Evolutionary conservation across 2,329 filamentous ascomycete species (phyloP).

Genomic region (Pleoardoris graminearum): DNA sequence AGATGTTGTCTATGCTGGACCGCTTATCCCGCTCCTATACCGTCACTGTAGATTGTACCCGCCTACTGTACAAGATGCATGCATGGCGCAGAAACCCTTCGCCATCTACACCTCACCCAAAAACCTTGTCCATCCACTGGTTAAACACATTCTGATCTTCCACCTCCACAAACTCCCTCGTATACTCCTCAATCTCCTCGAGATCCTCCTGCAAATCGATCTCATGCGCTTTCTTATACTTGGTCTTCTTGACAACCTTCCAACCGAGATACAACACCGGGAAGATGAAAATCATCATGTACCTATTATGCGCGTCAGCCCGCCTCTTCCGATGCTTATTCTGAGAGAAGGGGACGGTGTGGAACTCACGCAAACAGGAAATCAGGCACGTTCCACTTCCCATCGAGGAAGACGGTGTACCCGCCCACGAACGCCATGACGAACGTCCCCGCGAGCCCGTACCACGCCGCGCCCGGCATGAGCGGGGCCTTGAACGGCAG

Average conservation of each 20-base stretch:
- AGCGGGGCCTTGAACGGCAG: conserved; percentile 71
- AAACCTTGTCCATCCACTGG: conserved; percentile 51
- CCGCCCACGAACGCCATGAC: conserved; percentile 76
- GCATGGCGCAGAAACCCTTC: too few species aligned
- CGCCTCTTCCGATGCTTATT: background rate
- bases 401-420: conserved; percentile 74
- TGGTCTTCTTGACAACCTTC: conserved; percentile 70
- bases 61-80: too few species aligned
- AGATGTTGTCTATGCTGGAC: too few species aligned
- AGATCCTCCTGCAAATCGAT: conserved; percentile 66
- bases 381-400: conserved; percentile 67
- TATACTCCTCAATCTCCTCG: conserved; percentile 70
- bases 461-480: conserved; percentile 74
- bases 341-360: too few species aligned
- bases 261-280: conserved; percentile 70
- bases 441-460: conserved; percentile 64
- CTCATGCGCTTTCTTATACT: conserved; percentile 59
- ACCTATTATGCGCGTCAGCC: conserved; percentile 43
- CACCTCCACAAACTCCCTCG: conserved; percentile 60
- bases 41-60: too few species aligned
- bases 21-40: too few species aligned
- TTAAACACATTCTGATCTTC: conserved; percentile 53
- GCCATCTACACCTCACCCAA: conserved; percentile 33
- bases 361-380: conserved; percentile 70
- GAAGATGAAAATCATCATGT: conserved; percentile 73